Evolutionary conservation across 257 asterid genomes (phyloP), one percentile per base, ranked within the genome.

Genomic region (Leonotis leonurus): DNA sequence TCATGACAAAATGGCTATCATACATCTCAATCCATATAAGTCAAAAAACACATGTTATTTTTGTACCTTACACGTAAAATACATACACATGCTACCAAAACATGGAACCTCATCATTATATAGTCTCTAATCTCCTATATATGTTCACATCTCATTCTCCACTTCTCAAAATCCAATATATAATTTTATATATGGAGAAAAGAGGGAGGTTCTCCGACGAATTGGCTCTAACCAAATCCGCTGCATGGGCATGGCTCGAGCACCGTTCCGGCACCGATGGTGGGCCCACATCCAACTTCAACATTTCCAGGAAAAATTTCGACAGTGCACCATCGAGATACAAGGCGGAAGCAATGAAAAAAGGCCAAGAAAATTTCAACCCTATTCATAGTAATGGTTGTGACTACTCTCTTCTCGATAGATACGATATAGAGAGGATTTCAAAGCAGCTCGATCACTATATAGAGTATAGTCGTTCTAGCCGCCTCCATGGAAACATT

Each of bases 181-280:
- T 33, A 7, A 56, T 22, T 32, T 12, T 35, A 71, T n/a, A n/a
- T n/a, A n/a, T 67, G 72, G 72, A 60, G 25, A 70, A 37, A 8
- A 73, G 64, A 61, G 43, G 46, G 40, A 45, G n/a, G 25, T 25
- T 16, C 6, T 36, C 30, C 30, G 81, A 82, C 11, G 85, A 78
- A 36, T 35, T 67, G 52, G 72, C 87, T 50, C 3, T 75, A n/a
- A 77, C 70, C 26, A 83, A 85, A 68, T 82, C 92, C 17, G 80
- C 88, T 22, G 86, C 88, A 56, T 83, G 85, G 85, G 82, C 88
- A 2, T 78, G 90, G 90, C 58, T 70, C 10, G 77, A 77, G 35
- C 90, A 53, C 22, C 82, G 88, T 49, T 82, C 88, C 30, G 75
- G 69, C 44, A 29, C 74, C 11, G 73, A 69, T 12, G 56, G 53